Percentiles rank a stretch among this genome's conserved stretches.
phyloP scores from a whole-genome alignment of 139 green algal genomes.

The Tetraselmis chui region DNA sequence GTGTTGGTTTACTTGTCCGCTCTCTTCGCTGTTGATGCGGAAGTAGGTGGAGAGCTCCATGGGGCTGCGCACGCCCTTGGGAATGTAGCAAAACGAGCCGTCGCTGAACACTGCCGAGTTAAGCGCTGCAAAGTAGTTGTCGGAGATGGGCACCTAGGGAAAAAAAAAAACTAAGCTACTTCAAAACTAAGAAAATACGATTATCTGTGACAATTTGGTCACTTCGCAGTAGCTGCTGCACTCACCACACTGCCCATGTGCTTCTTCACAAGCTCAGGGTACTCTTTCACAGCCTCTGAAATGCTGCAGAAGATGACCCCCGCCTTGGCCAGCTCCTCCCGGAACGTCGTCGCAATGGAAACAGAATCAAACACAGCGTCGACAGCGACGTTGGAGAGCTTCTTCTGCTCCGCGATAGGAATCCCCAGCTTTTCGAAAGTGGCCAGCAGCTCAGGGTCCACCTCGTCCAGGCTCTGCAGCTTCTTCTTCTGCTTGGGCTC shows the following conservation, averaged over 20 bases:
- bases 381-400: constrained; percentile 93
- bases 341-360: constrained; percentile 98
- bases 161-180: not conserved
- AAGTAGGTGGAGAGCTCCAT: constrained; percentile 99
- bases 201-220: not conserved
- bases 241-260: constrained; percentile 83
- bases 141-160: constrained; percentile 73
- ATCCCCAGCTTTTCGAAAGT: constrained; percentile 99
- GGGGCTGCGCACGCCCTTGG: constrained; percentile 88
- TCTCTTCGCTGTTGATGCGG: constrained; percentile 95
- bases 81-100: constrained; percentile 97
- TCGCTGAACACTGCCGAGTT: constrained; percentile 97
- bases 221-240: not conserved
- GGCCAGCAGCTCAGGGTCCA: constrained; percentile 92
- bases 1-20: constrained; percentile 63
- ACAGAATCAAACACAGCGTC: constrained; percentile 98
- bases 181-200: not conserved
- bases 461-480: constrained; percentile 68
- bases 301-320: constrained; percentile 98
- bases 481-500: constrained; percentile 93
- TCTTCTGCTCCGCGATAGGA: constrained; percentile 95
- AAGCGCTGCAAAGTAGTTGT: constrained; percentile 98
- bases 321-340: constrained; percentile 83
- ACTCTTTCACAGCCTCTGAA: constrained; percentile 89
- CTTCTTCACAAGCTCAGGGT: constrained; percentile 92